Evolutionary conservation across 2,329 filamentous ascomycete genomes (phyloP), one percentile per base, ranked within the genome.

Genomic region (Shiraia sp.): DNA sequence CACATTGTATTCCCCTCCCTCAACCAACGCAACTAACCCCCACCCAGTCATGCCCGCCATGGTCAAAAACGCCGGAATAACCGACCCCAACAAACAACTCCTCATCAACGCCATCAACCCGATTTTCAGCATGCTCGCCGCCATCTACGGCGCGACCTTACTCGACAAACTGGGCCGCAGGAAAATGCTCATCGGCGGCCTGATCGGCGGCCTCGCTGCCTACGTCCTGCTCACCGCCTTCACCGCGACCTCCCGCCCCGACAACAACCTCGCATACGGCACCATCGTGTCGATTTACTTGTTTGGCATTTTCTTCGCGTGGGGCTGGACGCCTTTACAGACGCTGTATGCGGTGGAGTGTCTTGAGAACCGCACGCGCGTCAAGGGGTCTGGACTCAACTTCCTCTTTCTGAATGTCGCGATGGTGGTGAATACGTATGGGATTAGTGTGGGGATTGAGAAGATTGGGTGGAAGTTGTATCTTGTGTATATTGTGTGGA

Each of bases 41-140:
- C 7, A 26, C 24, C 12, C 28, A 8, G 28, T 12, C 10, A 12
- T 14, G 53, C 61, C 60, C 0, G 27, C 49, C 19, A 69, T 71
- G 68, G 49, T 70, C 32, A 57, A 66, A 25, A 50, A 66, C 4
- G 70, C 67, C 1, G 70, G 69, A 16, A 72, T 72, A 38, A 57
- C 43, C 1, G 53, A 65, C 32, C 59, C 64, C 1, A 57, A 64
- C 45, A 66, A 59, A 10, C 67, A 72, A 40, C 58, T 73, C 9
- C 51, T 72, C 16, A 62, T 73, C 49, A 72, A 72, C 49, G 69
- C 67, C 8, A 71, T 72, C 49, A 69, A 70, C 48, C 65, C 68
- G 9, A 69, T 70, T 33, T 69, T 70, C 55, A 60, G 58, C 30
- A 62, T 71, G 57, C 32, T 70, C 0, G 67, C 63, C 10, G 68